These are phyloP conservation scores for Metarhizium rileyi DNA, from an alignment of 2,329 filamentous ascomycete genomes.

Conservation along the genomic window DNA sequence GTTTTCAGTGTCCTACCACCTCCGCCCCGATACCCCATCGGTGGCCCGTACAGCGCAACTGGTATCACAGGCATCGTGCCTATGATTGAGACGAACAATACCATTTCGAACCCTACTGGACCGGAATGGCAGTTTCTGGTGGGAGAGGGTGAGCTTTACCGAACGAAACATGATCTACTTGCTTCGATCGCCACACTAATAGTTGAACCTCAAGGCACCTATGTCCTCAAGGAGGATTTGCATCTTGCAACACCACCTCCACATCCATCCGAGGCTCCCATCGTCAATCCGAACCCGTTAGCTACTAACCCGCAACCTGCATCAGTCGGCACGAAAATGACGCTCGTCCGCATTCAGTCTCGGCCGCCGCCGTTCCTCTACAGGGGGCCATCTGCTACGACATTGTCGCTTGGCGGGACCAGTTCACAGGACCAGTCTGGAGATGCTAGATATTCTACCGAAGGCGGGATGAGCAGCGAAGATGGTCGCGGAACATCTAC, in stretches of 20 bases:
- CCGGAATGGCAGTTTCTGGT: slow-evolving; percentile 84
- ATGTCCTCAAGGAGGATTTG: slow-evolving; percentile 81
- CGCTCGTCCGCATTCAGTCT: slow-evolving; percentile 63
- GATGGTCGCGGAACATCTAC: slow-evolving; percentile 43
- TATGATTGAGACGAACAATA: slow-evolving; percentile 91
- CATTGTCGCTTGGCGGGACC: slow-evolving; percentile 33
- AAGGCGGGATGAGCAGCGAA: slow-evolving; percentile 48
- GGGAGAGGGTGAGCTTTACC: slow-evolving; percentile 61
- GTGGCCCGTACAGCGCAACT: slow-evolving; percentile 60
- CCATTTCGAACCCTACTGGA: slow-evolving; percentile 66
- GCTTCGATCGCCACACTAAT: slow-evolving; percentile 7
- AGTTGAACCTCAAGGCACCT: slow-evolving; percentile 55
- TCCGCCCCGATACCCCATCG: slow-evolving; percentile 71
- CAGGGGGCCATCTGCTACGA: slow-evolving; percentile 41
- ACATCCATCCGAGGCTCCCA: slow-evolving; percentile 85
- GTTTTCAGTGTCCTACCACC: slow-evolving; percentile 69
- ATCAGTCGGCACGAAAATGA: slow-evolving; percentile 74
- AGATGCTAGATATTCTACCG: slow-evolving; percentile 50
- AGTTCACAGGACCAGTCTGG: slow-evolving; percentile 44
- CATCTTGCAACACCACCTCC: slow-evolving; percentile 89
- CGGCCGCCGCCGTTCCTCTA: slow-evolving; percentile 47
- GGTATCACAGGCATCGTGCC: slow-evolving; percentile 59
- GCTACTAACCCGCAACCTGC: slow-evolving; percentile 78
- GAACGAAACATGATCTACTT: neutral
- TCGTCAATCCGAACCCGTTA: slow-evolving; percentile 82